A percentile compares a stretch with the other conserved stretches of the same genome.
Evolutionary conservation across 2,329 filamentous ascomycete species (phyloP).

Genomic region (Sarocladium kiliense): DNA sequence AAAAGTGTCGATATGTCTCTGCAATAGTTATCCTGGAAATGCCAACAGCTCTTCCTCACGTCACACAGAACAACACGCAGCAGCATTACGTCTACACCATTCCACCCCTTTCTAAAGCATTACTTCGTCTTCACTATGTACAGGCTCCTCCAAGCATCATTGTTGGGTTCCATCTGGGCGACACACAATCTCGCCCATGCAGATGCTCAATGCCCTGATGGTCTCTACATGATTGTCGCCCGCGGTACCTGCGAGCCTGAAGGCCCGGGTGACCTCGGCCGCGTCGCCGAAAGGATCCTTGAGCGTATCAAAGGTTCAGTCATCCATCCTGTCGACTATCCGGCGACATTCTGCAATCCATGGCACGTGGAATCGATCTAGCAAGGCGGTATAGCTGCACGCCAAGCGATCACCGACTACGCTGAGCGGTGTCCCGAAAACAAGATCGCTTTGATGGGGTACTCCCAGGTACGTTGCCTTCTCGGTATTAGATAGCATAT

Average conservation of each 20-base stretch:
- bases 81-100: not conserved
- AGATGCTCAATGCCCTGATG: not conserved
- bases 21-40: no score
- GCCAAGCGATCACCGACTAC: not conserved
- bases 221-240: slow-evolving; percentile 5
- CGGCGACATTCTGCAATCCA: not conserved
- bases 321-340: not conserved
- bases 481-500: not conserved
- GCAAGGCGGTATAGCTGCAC: not conserved
- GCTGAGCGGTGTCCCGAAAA: not conserved
- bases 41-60: not conserved
- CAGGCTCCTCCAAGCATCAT: not conserved
- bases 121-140: not conserved
- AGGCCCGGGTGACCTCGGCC: not conserved
- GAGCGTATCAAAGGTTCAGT: not conserved
- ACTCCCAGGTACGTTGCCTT: not conserved
- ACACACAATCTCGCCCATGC: not conserved
- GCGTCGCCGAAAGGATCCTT: not conserved
- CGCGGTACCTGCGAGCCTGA: not conserved
- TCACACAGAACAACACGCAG: not conserved
- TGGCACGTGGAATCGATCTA: not conserved
- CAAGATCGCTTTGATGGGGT: not conserved
- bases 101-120: not conserved
- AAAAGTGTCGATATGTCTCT: no score
- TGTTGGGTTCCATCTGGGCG: not conserved